Base-by-base conservation (phyloP, 441 rosid genomes). In the Populus hybrid region DNA sequence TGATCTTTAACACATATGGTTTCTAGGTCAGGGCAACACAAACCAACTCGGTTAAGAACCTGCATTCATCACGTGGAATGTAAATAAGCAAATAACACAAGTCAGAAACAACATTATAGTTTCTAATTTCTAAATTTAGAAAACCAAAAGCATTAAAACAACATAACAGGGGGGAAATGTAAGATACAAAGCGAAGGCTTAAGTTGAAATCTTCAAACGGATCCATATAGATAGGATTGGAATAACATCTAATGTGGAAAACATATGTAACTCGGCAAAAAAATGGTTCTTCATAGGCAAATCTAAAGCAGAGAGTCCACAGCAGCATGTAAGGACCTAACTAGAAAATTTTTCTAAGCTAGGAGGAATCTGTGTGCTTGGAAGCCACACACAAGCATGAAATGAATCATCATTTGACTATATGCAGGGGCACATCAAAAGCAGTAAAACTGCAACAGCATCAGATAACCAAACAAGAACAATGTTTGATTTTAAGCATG, bases 11-110 rank as follows among this genome's bases (percentile, higher is more conserved):
- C 74, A 84, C 86, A 87, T 74, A 94, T 67, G 70, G 85, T 84
- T 74, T 87, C 97, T 69, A 97, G 94, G 76, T 94, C 98, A 81
- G 91, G 87, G 84, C 99, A 94, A 30, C 86, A 87, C 83, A 94
- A 82, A 77, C 89, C 88, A 76, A 85, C 88, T 86, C 90, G 87
- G 80, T 81, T 83, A 72, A 96, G 89, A 69, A 91, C 88, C 93
- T 84, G 83, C 28, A 78, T 40, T 28, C 76, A 79, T 40, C 36
- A 77, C 70, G 71, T 65, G 69, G 66, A 21, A 18, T n/a, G 53
- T 42, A 24, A 72, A 36, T 36, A 66, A 36, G 63, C 23, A 71
- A 32, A 73, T 16, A 50, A 73, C 34, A 67, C 0, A 63, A 64
- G 67, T n/a, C 53, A 40, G 57, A 72, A 65, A 28, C n/a, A 40